A percentile compares a stretch with the other conserved stretches of the same genome.
phyloP scores from a whole-genome alignment of 2,329 filamentous ascomycete species.

The Diplocarpon rosae region DNA sequence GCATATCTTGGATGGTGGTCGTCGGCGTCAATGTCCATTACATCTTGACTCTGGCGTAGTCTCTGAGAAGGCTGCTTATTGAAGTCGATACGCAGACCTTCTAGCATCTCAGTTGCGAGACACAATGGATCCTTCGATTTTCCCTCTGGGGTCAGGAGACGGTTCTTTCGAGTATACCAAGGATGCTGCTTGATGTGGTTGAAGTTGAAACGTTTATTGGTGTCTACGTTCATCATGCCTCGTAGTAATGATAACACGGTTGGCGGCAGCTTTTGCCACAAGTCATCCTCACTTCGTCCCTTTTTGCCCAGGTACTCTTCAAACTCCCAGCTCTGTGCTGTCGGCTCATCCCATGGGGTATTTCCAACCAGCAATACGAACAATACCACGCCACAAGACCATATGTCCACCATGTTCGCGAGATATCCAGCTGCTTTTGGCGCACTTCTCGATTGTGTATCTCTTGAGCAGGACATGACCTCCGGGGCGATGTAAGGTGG shows the following conservation, averaged over 20 bases:
- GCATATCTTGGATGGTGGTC: conserved; percentile 44
- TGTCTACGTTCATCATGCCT: conserved; percentile 83
- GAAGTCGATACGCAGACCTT: conserved; percentile 83
- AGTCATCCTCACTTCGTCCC: conserved; percentile 70
- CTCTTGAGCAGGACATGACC: conserved; percentile 49
- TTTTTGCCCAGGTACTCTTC: conserved; percentile 72
- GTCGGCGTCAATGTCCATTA: conserved; percentile 59
- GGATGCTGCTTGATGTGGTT: conserved; percentile 80
- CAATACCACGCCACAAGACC: conserved; percentile 96
- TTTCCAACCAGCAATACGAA: conserved; percentile 94
- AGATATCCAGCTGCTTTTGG: conserved; percentile 50
- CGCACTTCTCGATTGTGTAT: conserved; percentile 34
- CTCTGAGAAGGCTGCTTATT: conserved; percentile 45
- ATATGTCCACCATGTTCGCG: conserved; percentile 80
- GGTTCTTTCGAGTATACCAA: conserved; percentile 83
- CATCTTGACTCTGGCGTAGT: conserved; percentile 31
- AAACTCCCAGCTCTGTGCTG: conserved; percentile 77
- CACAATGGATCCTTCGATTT: conserved; percentile 66
- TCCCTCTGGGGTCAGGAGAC: conserved; percentile 63
- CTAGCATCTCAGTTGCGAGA: conserved; percentile 90
- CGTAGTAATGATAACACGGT: conserved; percentile 72
- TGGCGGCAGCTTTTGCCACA: conserved; percentile 70
- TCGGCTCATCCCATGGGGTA: conserved; percentile 95
- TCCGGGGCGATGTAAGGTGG: conserved; percentile 97
- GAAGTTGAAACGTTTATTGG: conserved; percentile 68